Evolutionary conservation across 805 yeast species (phyloP).

Genomic region (Lipomyces yamadae): DNA sequence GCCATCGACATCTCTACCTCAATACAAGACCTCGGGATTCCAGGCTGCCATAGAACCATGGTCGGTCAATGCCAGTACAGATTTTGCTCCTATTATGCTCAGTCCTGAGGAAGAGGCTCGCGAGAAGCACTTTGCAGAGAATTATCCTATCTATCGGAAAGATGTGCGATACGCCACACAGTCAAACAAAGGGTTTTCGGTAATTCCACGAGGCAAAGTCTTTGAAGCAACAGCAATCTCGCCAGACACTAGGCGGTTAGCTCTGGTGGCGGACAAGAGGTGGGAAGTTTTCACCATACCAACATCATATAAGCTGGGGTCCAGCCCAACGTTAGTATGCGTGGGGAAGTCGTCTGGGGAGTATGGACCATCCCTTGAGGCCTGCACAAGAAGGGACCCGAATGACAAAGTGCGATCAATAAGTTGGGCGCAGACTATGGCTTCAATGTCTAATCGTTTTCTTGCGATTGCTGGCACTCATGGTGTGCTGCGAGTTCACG

Average conservation of each 20-base stretch:
- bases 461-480: conserved; percentile 73
- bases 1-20: conserved; percentile 11
- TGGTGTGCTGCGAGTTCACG: conserved; percentile 71
- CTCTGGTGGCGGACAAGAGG: conserved; percentile 64
- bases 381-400: conserved; percentile 23
- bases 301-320: conserved; percentile 48
- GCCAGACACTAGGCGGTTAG: conserved; percentile 67
- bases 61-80: conserved; percentile 10
- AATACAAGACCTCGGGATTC: background rate
- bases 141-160: conserved; percentile 81
- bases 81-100: conserved; percentile 26
- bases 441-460: conserved; percentile 57
- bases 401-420: conserved; percentile 22
- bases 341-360: conserved; percentile 75
- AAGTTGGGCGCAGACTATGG: conserved; percentile 42
- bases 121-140: conserved; percentile 72
- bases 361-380: conserved; percentile 54
- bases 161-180: conserved; percentile 60
- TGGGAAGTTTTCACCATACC: conserved; percentile 75
- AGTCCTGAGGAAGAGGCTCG: conserved; percentile 46
- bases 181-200: conserved; percentile 53
- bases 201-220: conserved; percentile 51
- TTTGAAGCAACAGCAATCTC: conserved; percentile 64
- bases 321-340: conserved; percentile 61
- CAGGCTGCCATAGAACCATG: conserved; percentile 31